These are phyloP conservation scores for Entomophthora muscae DNA, from an alignment of 371 early-diverging fungal genomes.

Conservation along the genomic window DNA sequence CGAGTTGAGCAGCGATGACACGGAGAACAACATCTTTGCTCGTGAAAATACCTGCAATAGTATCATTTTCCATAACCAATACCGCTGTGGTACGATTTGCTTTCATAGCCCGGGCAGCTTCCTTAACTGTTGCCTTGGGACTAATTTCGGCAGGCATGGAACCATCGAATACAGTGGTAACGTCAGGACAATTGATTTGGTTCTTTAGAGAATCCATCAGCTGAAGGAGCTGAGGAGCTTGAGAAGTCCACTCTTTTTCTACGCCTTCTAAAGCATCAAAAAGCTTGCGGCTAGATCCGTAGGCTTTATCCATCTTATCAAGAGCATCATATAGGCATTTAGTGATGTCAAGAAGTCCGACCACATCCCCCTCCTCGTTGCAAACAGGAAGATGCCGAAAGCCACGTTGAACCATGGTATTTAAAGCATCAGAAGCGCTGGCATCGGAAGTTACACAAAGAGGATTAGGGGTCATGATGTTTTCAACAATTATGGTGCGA, in stretches of 20 bases:
- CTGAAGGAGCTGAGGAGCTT: constrained; percentile 25
- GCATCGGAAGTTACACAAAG: constrained; percentile 67
- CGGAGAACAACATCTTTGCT: constrained; percentile 89
- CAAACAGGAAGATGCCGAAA: constrained; percentile 94
- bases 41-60: constrained; percentile 84
- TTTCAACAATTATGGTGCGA: constrained; percentile 52
- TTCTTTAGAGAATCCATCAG: constrained; percentile 54
- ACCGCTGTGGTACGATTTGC: constrained; percentile 75
- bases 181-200: constrained; percentile 74
- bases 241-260: constrained; percentile 62
- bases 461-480: constrained; percentile 84
- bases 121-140: constrained; percentile 64
- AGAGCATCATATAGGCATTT: constrained; percentile 88
- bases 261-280: constrained; percentile 87
- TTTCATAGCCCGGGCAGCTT: constrained; percentile 81
- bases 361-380: constrained; percentile 79
- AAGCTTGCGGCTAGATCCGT: constrained; percentile 67
- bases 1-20: constrained; percentile 84
- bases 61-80: constrained; percentile 59
- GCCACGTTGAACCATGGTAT: constrained; percentile 79
- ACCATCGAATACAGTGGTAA: constrained; percentile 51
- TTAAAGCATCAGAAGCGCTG: constrained; percentile 79
- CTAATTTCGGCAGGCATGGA: constrained; percentile 53
- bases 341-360: constrained; percentile 87
- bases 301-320: constrained; percentile 86